A percentile compares a stretch with the other conserved stretches of the same genome.
phyloP scores from a whole-genome alignment of 805 yeast species.

The Barnettozyma vustinii region DNA sequence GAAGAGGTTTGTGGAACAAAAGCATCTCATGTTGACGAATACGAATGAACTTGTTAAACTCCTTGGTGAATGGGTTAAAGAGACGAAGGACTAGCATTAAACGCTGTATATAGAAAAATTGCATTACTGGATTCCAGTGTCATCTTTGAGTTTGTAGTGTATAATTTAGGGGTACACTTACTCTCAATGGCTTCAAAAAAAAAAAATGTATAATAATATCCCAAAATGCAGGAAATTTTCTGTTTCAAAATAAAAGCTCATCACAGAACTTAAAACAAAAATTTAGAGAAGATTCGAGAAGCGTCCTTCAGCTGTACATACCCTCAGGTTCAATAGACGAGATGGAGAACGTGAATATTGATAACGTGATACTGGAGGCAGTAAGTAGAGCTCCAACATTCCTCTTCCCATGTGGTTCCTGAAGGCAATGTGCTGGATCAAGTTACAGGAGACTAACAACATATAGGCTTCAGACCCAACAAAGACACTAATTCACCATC shows the following conservation, averaged over 20 bases:
- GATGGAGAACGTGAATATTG: neutral
- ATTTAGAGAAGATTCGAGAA: neutral
- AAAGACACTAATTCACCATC: slow-evolving; percentile 13
- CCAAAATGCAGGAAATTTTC: neutral
- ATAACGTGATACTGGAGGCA: neutral
- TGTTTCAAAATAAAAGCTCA: neutral
- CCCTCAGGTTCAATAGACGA: neutral
- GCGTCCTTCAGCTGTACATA: neutral
- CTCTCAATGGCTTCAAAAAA: no score
- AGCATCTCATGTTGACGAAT: neutral
- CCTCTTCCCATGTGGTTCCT: neutral
- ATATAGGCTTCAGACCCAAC: slow-evolving; percentile 13
- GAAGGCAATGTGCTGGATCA: neutral
- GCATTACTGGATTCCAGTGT: neutral
- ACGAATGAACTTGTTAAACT: neutral
- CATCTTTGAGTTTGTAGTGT: neutral
- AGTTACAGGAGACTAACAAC: neutral
- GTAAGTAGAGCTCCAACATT: neutral
- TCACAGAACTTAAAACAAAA: neutral
- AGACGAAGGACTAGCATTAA: neutral
- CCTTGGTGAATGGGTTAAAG: neutral
- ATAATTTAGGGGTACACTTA: neutral
- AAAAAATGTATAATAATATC: neutral
- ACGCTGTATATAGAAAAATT: neutral
- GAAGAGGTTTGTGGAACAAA: neutral